Evolutionary conservation across 2,329 filamentous ascomycete species (phyloP).

Genomic region (Apiospora koreana): DNA sequence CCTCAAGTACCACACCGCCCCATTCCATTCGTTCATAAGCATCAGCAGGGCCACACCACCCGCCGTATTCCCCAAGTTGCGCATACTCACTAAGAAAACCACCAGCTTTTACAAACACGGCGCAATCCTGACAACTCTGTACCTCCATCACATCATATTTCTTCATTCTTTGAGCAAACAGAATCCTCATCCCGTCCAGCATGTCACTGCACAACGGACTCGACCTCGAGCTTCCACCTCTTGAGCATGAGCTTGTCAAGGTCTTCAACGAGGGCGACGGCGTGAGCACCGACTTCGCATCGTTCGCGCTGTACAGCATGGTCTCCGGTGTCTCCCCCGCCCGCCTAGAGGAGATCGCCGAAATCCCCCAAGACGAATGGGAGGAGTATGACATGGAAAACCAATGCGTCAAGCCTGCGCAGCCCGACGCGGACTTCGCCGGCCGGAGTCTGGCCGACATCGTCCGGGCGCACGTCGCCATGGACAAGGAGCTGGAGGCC

Average conservation of each 20-base stretch:
- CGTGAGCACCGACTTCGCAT: background rate
- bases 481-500: constrained; percentile 10
- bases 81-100: no score
- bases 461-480: constrained; percentile 13
- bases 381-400: background rate
- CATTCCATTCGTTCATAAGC: no score
- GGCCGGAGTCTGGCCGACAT: constrained; percentile 14
- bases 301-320: background rate
- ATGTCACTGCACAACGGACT: background rate
- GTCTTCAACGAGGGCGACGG: background rate
- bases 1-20: no score
- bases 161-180: background rate
- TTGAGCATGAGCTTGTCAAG: background rate
- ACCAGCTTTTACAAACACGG: background rate
- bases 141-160: background rate
- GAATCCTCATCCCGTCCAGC: background rate
- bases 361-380: background rate
- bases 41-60: no score
- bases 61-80: no score
- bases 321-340: background rate
- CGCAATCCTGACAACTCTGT: background rate
- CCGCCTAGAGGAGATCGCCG: background rate
- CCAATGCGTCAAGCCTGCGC: background rate
- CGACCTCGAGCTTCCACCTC: background rate
- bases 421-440: constrained; percentile 10